Evolutionary conservation across 805 yeast genomes (phyloP).

Genomic region (Metschnikowia noctiluminum): DNA sequence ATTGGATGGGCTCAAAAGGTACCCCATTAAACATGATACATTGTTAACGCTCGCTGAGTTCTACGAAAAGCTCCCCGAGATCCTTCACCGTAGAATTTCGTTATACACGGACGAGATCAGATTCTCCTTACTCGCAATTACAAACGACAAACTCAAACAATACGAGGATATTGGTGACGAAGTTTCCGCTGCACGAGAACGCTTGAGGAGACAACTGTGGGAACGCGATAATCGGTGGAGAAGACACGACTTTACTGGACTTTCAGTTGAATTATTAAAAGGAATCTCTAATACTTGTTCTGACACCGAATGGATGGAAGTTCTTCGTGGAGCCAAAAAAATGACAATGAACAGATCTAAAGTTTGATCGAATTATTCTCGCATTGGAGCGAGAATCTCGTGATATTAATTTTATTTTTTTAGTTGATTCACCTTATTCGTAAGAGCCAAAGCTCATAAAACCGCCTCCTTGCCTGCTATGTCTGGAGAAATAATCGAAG

Average conservation of each 20-base stretch:
- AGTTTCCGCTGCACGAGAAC: slow-evolving; percentile 36
- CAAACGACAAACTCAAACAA: slow-evolving; percentile 46
- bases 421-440: slow-evolving; percentile 14
- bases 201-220: slow-evolving; percentile 50
- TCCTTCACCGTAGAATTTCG: slow-evolving; percentile 45
- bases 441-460: slow-evolving; percentile 37
- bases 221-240: slow-evolving; percentile 51
- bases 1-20: slow-evolving; percentile 57
- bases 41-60: slow-evolving; percentile 42
- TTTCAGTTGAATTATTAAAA: slow-evolving; percentile 45
- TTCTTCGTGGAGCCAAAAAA: slow-evolving; percentile 25
- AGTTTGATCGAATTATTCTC: neutral
- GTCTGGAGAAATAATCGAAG: slow-evolving; percentile 96
- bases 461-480: slow-evolving; percentile 53
- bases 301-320: slow-evolving; percentile 39
- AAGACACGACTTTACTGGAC: slow-evolving; percentile 50
- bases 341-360: slow-evolving; percentile 11
- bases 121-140: slow-evolving; percentile 53
- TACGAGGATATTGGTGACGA: slow-evolving; percentile 39
- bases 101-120: slow-evolving; percentile 49
- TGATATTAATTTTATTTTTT: no score
- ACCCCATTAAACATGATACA: slow-evolving; percentile 49
- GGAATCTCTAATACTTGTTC: slow-evolving; percentile 32
- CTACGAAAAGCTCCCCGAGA: slow-evolving; percentile 38
- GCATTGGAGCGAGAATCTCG: no score